Base-by-base conservation (phyloP, 1,284 basidiomycete species). In the Rugosomyces carneus region DNA sequence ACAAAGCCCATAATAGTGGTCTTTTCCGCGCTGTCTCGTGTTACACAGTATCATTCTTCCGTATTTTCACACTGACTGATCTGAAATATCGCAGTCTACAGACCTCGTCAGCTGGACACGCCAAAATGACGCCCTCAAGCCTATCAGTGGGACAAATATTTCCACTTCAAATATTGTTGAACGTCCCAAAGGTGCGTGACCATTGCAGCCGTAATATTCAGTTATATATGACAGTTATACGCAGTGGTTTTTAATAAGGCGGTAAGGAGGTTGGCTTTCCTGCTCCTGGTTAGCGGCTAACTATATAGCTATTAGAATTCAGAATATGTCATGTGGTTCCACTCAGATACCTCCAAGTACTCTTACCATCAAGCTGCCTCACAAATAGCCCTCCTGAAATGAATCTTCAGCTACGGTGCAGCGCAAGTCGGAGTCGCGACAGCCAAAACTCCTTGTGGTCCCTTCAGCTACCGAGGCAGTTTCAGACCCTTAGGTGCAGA, bases 271-370 rank as follows among this genome's bases (percentile, higher is more conserved):
- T 37, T 16, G 4, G 18, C 16, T 8, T 37, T 37, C 35, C 16
- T 23, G 3, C 15, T 6, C 3, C 10, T 2, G n/a, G 19, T 20
- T 15, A 1, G 24, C 24, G 15, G 18, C 15, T 29, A 29, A 29
- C 27, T 29, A 10, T 3, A 13, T 10, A 9, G 49, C 31, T 11
- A 4, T 31, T 13, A 82, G 78, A 81, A 75, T 51, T 64, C 64
- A 6, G 75, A 81, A 68, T 81, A 81, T 57, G 80, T 81, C 19
- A 80, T 83, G 79, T 83, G 80, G 79, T 83, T 83, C 66, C 80
- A 83, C 58, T 80, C 77, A 13, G 80, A 83, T 57, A 68, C 67
- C 26, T 76, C 76, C 49, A 73, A 79, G 78, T 81, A 53, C 45
- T 72, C 67, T 26, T 36, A 9, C 24, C 19, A 19, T 24, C 24